Conservation (phyloP, 768 basidiomycete genomes). For the Hericium coralloides region DNA sequence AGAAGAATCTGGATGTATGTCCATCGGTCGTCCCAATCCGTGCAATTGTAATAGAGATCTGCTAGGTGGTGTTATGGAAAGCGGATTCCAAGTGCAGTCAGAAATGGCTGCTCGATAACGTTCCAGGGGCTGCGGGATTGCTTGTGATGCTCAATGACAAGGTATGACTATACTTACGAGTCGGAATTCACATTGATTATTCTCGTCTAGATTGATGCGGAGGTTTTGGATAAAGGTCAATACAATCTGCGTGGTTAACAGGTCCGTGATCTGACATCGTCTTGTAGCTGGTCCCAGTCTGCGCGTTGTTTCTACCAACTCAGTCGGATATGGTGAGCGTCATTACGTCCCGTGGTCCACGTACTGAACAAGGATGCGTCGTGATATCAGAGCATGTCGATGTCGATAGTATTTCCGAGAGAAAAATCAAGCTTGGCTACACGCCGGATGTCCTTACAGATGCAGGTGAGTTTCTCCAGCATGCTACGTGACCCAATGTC, state of each 20-base stretch:
- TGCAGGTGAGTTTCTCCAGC: constrained; percentile 45
- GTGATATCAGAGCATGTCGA: constrained; percentile 73
- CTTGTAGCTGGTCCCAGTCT: constrained; percentile 46
- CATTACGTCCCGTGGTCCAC: not conserved
- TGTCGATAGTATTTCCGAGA: constrained; percentile 45
- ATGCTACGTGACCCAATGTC: not conserved
- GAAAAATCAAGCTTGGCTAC: constrained; percentile 71
- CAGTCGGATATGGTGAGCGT: constrained; percentile 71
- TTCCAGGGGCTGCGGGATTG: constrained; percentile 51
- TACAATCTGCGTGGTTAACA: not conserved
- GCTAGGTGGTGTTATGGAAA: constrained; percentile 39
- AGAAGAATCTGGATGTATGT: constrained; percentile 45
- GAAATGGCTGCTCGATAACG: constrained; percentile 67
- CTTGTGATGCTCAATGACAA: constrained; percentile 62
- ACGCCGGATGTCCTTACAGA: constrained; percentile 93
- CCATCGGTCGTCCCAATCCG: not conserved
- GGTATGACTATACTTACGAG: constrained; percentile 27
- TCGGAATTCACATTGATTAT: constrained; percentile 5
- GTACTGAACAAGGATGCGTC: not conserved
- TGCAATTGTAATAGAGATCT: not conserved
- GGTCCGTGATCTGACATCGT: not conserved
- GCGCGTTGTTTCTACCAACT: constrained; percentile 87
- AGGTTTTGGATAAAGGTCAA: constrained; percentile 53
- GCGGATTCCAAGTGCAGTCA: constrained; percentile 49
- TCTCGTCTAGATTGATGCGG: constrained; percentile 52